These are phyloP conservation scores for Cyclotella distinguenda DNA, from an alignment of 108 stramenopile genomes.

Conservation along the genomic window DNA sequence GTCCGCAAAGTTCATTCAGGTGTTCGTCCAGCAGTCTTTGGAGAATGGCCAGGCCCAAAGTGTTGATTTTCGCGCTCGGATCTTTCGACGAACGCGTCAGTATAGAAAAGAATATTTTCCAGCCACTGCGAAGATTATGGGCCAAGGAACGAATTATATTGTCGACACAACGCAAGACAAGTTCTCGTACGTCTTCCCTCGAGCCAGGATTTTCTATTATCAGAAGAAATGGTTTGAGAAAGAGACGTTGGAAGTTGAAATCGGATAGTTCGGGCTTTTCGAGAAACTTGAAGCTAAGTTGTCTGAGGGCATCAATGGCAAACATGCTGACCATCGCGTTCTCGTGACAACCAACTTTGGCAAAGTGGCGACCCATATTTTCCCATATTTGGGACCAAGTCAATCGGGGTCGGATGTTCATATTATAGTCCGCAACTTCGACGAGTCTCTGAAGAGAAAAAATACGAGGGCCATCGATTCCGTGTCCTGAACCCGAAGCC, in stretches of 20 bases:
- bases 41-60: conserved; percentile 70
- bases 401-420: conserved; percentile 89
- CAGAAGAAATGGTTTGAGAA: conserved; percentile 88
- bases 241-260: conserved; percentile 97
- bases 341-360: conserved; percentile 87
- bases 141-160: conserved; percentile 80
- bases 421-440: conserved; percentile 99
- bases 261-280: conserved; percentile 95
- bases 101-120: conserved; percentile 87
- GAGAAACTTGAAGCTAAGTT: conserved; percentile 97
- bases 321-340: conserved; percentile 95
- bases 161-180: conserved; percentile 82
- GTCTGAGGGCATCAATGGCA: conserved; percentile 96
- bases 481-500: conserved; percentile 53
- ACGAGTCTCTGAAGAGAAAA: conserved; percentile 96
- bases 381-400: conserved; percentile 97
- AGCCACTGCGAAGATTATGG: conserved; percentile 86
- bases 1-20: conserved; percentile 61
- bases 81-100: conserved; percentile 66
- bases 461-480: conserved; percentile 81
- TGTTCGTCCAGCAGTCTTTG: conserved; percentile 85
- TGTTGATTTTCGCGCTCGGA: conserved; percentile 61
- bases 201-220: conserved; percentile 76
- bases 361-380: conserved; percentile 89
- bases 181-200: conserved; percentile 72